phyloP scores from a whole-genome alignment of 371 early-diverging fungal species.

The Choanephora cucurbitarum region DNA sequence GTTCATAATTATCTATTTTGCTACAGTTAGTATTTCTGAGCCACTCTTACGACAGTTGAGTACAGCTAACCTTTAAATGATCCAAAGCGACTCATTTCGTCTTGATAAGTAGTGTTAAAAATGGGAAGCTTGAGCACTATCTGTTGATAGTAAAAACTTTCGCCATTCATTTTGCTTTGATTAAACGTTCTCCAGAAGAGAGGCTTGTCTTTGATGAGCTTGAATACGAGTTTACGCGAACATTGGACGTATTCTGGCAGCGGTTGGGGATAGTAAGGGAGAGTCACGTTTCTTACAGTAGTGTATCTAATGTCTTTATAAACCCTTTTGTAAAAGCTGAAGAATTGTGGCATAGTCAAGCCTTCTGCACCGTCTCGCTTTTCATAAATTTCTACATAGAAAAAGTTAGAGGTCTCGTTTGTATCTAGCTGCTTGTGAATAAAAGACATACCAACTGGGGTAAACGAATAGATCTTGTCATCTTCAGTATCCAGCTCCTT shows the following conservation, averaged over 20 bases:
- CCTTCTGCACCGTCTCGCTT: not conserved
- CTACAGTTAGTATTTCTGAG: not conserved
- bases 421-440: not conserved
- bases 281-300: not conserved
- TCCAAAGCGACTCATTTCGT: not conserved
- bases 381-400: not conserved
- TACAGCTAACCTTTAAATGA: not conserved
- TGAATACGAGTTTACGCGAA: not conserved
- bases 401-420: not conserved
- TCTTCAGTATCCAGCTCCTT: not conserved
- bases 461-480: not conserved
- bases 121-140: not conserved
- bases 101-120: not conserved
- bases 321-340: not conserved
- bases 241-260: constrained; percentile 1
- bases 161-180: not conserved
- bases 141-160: not conserved
- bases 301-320: not conserved
- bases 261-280: not conserved
- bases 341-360: constrained; percentile 4
- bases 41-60: not conserved
- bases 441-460: not conserved
- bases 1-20: not conserved
- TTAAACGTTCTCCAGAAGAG: not conserved
- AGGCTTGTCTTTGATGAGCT: not conserved